Percentiles rank a stretch among this genome's conserved stretches.
phyloP scores from a whole-genome alignment of 352 stramenopile species.

The Halophytophthora polymorphica region DNA sequence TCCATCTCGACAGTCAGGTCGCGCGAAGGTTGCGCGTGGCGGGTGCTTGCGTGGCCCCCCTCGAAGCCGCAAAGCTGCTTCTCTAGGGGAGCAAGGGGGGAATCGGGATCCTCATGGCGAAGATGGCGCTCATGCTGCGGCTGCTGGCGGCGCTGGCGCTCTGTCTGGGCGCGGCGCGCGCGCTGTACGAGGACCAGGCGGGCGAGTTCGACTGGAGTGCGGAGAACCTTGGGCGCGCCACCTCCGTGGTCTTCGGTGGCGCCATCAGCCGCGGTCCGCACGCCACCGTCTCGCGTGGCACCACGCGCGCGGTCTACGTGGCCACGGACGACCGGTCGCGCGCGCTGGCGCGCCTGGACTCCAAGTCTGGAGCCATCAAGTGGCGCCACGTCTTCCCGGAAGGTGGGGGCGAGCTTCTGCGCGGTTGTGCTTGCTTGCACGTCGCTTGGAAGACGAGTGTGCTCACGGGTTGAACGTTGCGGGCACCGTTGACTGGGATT shows the following conservation, averaged over 20 bases:
- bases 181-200: constrained; percentile 74
- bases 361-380: constrained; percentile 66
- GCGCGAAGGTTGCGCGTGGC: no score
- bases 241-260: constrained; percentile 42
- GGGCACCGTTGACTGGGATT: constrained; percentile 6
- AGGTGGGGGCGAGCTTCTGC: constrained; percentile 20
- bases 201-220: constrained; percentile 78
- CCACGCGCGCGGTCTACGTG: constrained; percentile 62
- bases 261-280: constrained; percentile 38
- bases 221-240: constrained; percentile 57
- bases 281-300: constrained; percentile 33
- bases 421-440: background rate
- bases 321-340: constrained; percentile 58
- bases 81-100: background rate
- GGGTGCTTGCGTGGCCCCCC: no score
- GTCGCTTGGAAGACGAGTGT: background rate
- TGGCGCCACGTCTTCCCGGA: constrained; percentile 67
- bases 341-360: constrained; percentile 61
- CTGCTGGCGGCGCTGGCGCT: constrained; percentile 25
- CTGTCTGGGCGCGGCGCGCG: constrained; percentile 20
- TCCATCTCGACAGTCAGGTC: no score
- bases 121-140: constrained; percentile 23
- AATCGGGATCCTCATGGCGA: constrained; percentile 5
- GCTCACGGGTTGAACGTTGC: background rate
- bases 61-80: no score